Conservation (phyloP, 352 stramenopile species). For the Phytophthora meadii region DNA sequence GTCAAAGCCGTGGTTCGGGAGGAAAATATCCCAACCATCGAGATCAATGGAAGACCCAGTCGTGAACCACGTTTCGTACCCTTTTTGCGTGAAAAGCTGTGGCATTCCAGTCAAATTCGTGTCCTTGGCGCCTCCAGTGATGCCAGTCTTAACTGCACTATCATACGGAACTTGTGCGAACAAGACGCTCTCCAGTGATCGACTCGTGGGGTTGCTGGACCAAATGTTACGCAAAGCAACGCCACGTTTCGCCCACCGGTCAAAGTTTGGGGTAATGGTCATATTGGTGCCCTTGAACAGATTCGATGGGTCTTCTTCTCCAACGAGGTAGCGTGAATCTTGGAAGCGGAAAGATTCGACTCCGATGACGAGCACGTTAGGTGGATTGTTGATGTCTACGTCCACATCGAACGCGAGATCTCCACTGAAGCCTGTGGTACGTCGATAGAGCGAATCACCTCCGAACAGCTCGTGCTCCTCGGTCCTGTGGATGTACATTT, state of each 20-base stretch:
- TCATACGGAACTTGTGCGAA: constrained; percentile 62
- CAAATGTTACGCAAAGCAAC: constrained; percentile 64
- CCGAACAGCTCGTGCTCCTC: constrained; percentile 31
- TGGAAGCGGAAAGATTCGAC: constrained; percentile 64
- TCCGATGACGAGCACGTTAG: constrained; percentile 57
- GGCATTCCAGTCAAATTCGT: constrained; percentile 49
- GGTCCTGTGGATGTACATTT: constrained; percentile 28
- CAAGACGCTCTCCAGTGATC: constrained; percentile 58
- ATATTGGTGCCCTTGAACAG: constrained; percentile 37
- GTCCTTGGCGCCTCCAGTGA: constrained; percentile 29
- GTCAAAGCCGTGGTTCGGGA: constrained; percentile 58
- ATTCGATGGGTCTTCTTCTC: constrained; percentile 44
- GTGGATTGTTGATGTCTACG: constrained; percentile 37
- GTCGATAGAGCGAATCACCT: constrained; percentile 24
- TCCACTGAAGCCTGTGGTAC: constrained; percentile 25
- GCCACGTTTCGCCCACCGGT: constrained; percentile 54
- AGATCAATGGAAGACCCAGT: constrained; percentile 51
- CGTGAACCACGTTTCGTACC: constrained; percentile 56
- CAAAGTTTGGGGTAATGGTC: constrained; percentile 55
- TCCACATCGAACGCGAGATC: constrained; percentile 49
- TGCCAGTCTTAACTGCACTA: constrained; percentile 42
- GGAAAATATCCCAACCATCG: constrained; percentile 55
- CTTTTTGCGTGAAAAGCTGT: constrained; percentile 58
- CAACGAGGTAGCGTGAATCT: constrained; percentile 59
- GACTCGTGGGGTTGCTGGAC: constrained; percentile 64